Conservation (phyloP, 441 rosid genomes). For the Erodium chrysanthum region DNA sequence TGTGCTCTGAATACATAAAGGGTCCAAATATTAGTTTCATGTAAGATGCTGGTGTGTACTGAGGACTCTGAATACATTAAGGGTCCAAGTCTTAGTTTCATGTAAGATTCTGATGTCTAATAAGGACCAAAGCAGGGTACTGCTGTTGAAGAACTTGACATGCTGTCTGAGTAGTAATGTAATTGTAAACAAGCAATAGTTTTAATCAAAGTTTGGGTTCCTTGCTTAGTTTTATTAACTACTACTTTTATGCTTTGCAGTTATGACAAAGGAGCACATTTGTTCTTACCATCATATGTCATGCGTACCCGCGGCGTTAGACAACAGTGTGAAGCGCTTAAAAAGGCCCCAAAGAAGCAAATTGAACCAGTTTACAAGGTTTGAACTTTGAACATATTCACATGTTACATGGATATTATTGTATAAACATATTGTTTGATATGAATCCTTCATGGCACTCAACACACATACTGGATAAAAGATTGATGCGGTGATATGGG, state of each 20-base stretch:
- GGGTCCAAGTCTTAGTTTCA: too few relatives aligned
- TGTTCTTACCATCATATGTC: conserved; percentile 71
- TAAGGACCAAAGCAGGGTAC: too few relatives aligned
- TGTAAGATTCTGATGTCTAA: too few relatives aligned
- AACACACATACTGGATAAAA: not conserved
- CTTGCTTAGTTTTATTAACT: not conserved
- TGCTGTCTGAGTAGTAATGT: too few relatives aligned
- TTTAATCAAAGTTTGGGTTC: not conserved
- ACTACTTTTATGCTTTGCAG: conserved; percentile 27
- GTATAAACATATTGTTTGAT: not conserved
- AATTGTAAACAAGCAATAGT: too few relatives aligned
- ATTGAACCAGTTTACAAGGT: conserved; percentile 75
- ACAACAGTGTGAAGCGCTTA: conserved; percentile 56
- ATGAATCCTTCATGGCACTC: not conserved
- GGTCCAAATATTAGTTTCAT: too few relatives aligned
- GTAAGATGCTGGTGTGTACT: too few relatives aligned
- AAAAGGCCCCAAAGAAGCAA: conserved; percentile 53
- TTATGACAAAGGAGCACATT: conserved; percentile 75
- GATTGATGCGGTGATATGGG: not conserved
- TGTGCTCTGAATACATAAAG: too few relatives aligned
- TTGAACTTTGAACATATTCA: conserved; percentile 17
- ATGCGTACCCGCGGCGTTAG: conserved; percentile 92
- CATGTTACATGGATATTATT: conserved; percentile 20
- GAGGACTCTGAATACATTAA: too few relatives aligned
- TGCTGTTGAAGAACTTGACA: too few relatives aligned